Evolutionary conservation across 2,329 filamentous ascomycete species (phyloP).

Genomic region (Phaeoacremonium minimum): DNA sequence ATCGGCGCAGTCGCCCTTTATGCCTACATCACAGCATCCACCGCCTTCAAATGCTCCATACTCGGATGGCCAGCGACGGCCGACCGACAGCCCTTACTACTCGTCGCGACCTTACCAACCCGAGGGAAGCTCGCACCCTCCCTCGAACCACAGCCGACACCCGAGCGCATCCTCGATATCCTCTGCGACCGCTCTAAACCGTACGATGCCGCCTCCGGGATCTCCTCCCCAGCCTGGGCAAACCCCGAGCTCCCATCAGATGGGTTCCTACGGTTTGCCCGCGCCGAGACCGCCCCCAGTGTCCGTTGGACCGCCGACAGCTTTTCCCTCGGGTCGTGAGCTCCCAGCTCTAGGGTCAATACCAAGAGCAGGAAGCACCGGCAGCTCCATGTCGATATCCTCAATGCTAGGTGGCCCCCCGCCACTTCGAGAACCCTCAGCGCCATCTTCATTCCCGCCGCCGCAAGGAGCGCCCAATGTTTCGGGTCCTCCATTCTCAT

Average conservation of each 20-base stretch:
- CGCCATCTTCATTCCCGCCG: slow-evolving; percentile 35
- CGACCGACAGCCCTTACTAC: slow-evolving; percentile 39
- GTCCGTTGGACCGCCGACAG: slow-evolving; percentile 35
- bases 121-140: slow-evolving; percentile 19
- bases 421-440: slow-evolving; percentile 25
- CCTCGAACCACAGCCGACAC: slow-evolving; percentile 33
- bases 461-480: slow-evolving; percentile 24
- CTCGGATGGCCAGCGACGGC: slow-evolving; percentile 26
- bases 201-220: slow-evolving; percentile 40
- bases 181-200: slow-evolving; percentile 28
- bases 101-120: slow-evolving; percentile 27
- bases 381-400: slow-evolving; percentile 58
- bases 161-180: slow-evolving; percentile 40
- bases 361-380: slow-evolving; percentile 38
- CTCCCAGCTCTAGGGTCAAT: slow-evolving; percentile 47
- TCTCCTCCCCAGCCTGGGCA: slow-evolving; percentile 35
- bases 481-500: slow-evolving; percentile 40
- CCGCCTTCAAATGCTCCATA: slow-evolving; percentile 18
- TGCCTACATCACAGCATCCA: slow-evolving; percentile 11
- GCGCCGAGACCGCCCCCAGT: slow-evolving; percentile 39
- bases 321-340: slow-evolving; percentile 46
- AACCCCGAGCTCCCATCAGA: slow-evolving; percentile 18
- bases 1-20: slow-evolving; percentile 14
- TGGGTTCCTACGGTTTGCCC: slow-evolving; percentile 38
- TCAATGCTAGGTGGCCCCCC: slow-evolving; percentile 54